phyloP scores from a whole-genome alignment of 148 eudicot genomes.

The Fagopyrum tataricum region DNA sequence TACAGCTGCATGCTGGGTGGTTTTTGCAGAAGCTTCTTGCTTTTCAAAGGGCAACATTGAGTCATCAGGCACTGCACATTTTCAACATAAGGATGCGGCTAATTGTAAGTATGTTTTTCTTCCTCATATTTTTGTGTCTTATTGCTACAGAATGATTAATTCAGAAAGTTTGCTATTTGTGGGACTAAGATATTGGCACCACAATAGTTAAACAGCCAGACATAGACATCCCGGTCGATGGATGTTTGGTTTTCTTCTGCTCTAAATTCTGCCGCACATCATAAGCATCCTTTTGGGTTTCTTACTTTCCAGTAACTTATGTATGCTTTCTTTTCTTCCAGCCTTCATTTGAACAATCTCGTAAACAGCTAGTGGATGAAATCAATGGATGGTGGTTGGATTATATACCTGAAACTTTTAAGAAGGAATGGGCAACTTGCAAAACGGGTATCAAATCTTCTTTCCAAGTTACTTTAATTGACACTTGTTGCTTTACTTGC shows the following conservation, averaged over 20 bases:
- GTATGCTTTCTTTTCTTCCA: conserved; percentile 17
- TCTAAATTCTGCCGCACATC: background rate
- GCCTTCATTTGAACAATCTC: conserved; percentile 42
- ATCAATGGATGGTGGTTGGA: conserved; percentile 42
- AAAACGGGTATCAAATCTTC: conserved; percentile 27
- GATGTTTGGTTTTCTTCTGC: background rate
- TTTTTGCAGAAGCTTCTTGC: conserved; percentile 38
- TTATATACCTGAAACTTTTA: conserved; percentile 40
- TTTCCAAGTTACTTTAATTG: background rate
- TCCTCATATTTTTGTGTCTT: background rate
- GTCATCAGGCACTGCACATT: conserved; percentile 31
- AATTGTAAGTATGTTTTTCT: conserved; percentile 19
- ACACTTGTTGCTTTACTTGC: background rate
- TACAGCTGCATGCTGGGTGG: conserved; percentile 47
- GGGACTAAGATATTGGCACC: background rate
- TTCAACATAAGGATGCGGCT: conserved; percentile 36
- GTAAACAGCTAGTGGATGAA: conserved; percentile 34
- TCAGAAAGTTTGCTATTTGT: background rate
- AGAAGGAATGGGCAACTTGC: conserved; percentile 43
- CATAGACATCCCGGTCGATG: background rate
- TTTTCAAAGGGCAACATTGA: conserved; percentile 29
- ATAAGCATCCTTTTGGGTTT: background rate
- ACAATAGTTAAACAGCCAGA: background rate
- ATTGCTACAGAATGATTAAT: background rate
- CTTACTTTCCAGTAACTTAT: conserved; percentile 21